phyloP scores from a whole-genome alignment of 345 rosid species.

The Rhodomyrtus tomentosa region DNA sequence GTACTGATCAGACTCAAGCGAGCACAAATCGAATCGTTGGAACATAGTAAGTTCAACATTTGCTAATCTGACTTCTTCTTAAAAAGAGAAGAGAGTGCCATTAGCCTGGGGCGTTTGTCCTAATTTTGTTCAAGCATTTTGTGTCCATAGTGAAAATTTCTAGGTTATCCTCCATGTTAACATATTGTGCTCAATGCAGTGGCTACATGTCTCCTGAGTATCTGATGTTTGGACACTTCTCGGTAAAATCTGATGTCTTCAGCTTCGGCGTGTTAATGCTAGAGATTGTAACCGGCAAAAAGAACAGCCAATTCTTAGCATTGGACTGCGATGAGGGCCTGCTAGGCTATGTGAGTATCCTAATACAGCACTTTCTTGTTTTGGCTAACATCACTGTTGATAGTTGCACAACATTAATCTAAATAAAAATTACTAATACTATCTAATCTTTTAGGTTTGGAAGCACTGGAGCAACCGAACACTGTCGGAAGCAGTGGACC shows the following conservation, averaged over 20 bases:
- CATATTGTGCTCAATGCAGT: not conserved
- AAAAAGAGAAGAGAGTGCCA: not conserved
- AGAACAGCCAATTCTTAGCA: not conserved
- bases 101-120: not conserved
- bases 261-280: constrained; percentile 13
- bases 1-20: constrained; percentile 13
- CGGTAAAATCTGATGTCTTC: constrained; percentile 12
- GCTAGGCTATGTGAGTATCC: constrained; percentile 1
- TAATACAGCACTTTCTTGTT: not conserved
- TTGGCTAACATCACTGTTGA: not conserved
- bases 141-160: not conserved
- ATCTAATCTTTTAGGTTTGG: constrained; percentile 8
- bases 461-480: constrained; percentile 11
- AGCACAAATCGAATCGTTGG: constrained; percentile 43
- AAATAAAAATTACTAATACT: not conserved
- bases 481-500: constrained; percentile 5
- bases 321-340: not conserved
- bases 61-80: not conserved
- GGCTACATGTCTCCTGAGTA: constrained; percentile 24
- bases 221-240: constrained; percentile 12
- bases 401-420: not conserved
- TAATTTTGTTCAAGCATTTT: not conserved
- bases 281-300: constrained; percentile 13
- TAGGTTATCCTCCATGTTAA: not conserved
- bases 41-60: constrained; percentile 37